Percentiles rank a stretch among this genome's conserved stretches.
Evolutionary conservation across 495 filamentous ascomycete genomes (phyloP).

Genomic region (Cudoniella acicularis): DNA sequence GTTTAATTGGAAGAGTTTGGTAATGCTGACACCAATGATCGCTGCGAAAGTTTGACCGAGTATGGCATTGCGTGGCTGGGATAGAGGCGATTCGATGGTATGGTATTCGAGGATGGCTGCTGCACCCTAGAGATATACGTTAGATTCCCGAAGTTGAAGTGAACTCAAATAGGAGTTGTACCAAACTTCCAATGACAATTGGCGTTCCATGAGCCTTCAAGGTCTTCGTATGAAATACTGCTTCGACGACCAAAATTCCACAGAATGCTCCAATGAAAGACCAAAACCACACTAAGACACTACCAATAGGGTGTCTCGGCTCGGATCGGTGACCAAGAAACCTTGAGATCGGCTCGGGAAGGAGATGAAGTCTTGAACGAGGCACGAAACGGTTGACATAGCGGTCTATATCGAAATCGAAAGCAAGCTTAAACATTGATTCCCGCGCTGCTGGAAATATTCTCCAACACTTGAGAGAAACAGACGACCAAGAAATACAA

Average conservation of each 20-base stretch:
- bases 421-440: neutral
- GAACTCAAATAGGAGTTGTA: slow-evolving; percentile 15
- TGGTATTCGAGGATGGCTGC: slow-evolving; percentile 74
- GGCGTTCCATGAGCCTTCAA: slow-evolving; percentile 38
- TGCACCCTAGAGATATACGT: slow-evolving; percentile 53
- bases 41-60: slow-evolving; percentile 68
- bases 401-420: slow-evolving; percentile 63
- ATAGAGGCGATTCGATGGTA: slow-evolving; percentile 74
- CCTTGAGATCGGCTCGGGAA: slow-evolving; percentile 45
- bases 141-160: neutral
- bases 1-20: slow-evolving; percentile 68
- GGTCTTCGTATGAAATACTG: slow-evolving; percentile 34
- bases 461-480: too few relatives aligned
- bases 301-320: slow-evolving; percentile 36
- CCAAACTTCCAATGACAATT: slow-evolving; percentile 49
- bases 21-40: slow-evolving; percentile 59
- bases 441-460: neutral
- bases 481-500: neutral
- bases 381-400: slow-evolving; percentile 62
- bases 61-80: slow-evolving; percentile 76
- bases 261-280: slow-evolving; percentile 52
- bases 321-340: slow-evolving; percentile 48
- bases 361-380: slow-evolving; percentile 36
- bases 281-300: slow-evolving; percentile 46
- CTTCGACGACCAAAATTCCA: slow-evolving; percentile 44